Evolutionary conservation across 2,329 filamentous ascomycete genomes (phyloP).

Genomic region (Aureobasidium zeae): DNA sequence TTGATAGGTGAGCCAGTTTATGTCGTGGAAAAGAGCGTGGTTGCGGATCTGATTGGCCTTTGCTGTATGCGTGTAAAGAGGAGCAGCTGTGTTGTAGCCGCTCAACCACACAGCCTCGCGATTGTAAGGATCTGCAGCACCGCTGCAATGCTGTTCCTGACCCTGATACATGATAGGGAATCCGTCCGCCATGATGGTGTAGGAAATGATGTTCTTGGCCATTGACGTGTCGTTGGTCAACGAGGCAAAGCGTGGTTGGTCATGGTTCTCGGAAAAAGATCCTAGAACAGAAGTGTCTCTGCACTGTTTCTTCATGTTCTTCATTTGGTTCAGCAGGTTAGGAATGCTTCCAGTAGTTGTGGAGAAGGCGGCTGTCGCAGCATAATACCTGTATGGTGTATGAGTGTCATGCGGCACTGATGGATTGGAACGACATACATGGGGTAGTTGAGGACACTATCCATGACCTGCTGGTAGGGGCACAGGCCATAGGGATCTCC

Average conservation of each 20-base stretch:
- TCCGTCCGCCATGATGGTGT: conserved; percentile 52
- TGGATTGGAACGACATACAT: conserved; percentile 23
- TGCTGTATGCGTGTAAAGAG: conserved; percentile 35
- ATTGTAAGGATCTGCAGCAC: conserved; percentile 29
- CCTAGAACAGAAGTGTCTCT: conserved; percentile 32
- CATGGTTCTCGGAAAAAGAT: conserved; percentile 33
- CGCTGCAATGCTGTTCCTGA: conserved; percentile 51
- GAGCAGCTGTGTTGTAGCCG: conserved; percentile 32
- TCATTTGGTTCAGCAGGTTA: conserved; percentile 29
- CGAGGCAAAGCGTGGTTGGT: conserved; percentile 35
- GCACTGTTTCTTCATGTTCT: conserved; percentile 28
- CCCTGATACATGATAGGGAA: conserved; percentile 59
- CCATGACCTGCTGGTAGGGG: conserved; percentile 35
- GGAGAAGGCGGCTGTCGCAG: conserved; percentile 30
- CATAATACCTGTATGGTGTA: conserved; percentile 31
- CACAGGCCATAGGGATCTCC: conserved; percentile 32
- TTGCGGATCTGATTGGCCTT: conserved; percentile 44
- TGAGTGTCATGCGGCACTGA: no score
- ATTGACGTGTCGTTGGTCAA: conserved; percentile 46
- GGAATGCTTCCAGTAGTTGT: conserved; percentile 31
- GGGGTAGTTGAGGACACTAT: conserved; percentile 41
- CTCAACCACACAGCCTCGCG: conserved; percentile 36
- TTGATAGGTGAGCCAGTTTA: conserved; percentile 33
- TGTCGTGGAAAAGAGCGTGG: conserved; percentile 33
- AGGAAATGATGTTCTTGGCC: conserved; percentile 53